Evolutionary conservation across 2,329 filamentous ascomycete genomes (phyloP).

Genomic region (Aspergillus novoparasiticus): DNA sequence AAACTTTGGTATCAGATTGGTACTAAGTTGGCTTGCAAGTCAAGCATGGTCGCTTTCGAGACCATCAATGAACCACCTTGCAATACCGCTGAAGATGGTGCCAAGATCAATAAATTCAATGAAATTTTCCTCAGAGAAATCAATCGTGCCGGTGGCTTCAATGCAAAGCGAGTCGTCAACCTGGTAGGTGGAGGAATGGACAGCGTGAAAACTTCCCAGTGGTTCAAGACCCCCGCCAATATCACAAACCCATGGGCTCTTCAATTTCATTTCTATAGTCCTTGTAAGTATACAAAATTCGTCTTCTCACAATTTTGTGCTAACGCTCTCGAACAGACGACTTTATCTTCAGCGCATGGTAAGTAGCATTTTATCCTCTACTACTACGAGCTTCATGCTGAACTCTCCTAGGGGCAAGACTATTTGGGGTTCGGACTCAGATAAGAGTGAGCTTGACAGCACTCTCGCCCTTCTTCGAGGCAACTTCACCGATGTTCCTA

Average conservation of each 20-base stretch:
- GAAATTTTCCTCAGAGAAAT: conserved; percentile 59
- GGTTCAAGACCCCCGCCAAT: conserved; percentile 54
- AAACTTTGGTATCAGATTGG: conserved; percentile 62
- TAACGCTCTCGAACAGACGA: conserved; percentile 24
- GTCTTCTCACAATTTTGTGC: not conserved
- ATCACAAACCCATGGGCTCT: conserved; percentile 61
- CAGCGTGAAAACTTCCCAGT: conserved; percentile 55
- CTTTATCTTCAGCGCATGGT: conserved; percentile 35
- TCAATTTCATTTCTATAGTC: conserved; percentile 64
- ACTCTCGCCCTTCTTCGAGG: conserved; percentile 56
- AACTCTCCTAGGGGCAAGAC: conserved; percentile 60
- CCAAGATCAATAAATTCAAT: conserved; percentile 59
- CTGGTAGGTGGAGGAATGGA: conserved; percentile 57
- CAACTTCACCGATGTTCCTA: conserved; percentile 59
- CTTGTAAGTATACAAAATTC: conserved; percentile 28
- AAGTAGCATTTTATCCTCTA: not conserved
- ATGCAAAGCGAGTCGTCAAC: conserved; percentile 58
- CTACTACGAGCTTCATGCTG: conserved; percentile 36
- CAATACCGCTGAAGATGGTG: conserved; percentile 53
- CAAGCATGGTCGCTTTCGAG: conserved; percentile 58
- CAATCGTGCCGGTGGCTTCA: conserved; percentile 58
- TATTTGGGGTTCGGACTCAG: conserved; percentile 59
- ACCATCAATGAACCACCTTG: conserved; percentile 63
- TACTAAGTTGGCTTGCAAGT: conserved; percentile 57
- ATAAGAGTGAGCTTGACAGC: conserved; percentile 52